A percentile compares a stretch with the other conserved stretches of the same genome.
Evolutionary conservation across 192 early-diverging fungal species (phyloP).

Genomic region (Dispira parvispora): DNA sequence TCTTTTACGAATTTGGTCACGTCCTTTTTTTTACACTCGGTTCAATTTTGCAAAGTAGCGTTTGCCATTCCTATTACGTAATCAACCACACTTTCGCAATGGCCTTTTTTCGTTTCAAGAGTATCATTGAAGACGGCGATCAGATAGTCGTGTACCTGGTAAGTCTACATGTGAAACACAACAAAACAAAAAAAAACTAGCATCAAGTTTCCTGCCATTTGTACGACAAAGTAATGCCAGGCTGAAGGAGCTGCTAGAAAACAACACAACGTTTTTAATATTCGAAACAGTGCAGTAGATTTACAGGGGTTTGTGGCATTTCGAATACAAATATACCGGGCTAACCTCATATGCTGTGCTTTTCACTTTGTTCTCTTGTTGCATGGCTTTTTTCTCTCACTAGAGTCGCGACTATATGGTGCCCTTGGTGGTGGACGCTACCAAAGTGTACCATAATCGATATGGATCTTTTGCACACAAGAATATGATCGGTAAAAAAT

Average conservation of each 20-base stretch:
- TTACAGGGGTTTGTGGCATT: background rate
- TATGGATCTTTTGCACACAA: slow-evolving; percentile 66
- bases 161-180: too few species aligned
- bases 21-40: too few species aligned
- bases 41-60: too few species aligned
- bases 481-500: slow-evolving; percentile 75
- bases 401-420: slow-evolving; percentile 58
- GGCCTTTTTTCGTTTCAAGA: slow-evolving; percentile 29
- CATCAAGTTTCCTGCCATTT: background rate
- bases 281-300: background rate
- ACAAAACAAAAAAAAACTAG: too few species aligned
- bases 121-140: slow-evolving; percentile 59
- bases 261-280: background rate
- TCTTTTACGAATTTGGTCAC: too few species aligned
- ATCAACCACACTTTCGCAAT: background rate
- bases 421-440: slow-evolving; percentile 38
- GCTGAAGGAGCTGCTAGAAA: background rate
- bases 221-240: background rate
- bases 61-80: too few species aligned
- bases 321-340: too few species aligned
- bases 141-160: slow-evolving; percentile 59
- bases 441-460: slow-evolving; percentile 50
- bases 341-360: too few species aligned
- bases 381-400: background rate
- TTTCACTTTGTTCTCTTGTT: too few species aligned